phyloP scores from a whole-genome alignment of 441 rosid species.

The Populus hybrid region DNA sequence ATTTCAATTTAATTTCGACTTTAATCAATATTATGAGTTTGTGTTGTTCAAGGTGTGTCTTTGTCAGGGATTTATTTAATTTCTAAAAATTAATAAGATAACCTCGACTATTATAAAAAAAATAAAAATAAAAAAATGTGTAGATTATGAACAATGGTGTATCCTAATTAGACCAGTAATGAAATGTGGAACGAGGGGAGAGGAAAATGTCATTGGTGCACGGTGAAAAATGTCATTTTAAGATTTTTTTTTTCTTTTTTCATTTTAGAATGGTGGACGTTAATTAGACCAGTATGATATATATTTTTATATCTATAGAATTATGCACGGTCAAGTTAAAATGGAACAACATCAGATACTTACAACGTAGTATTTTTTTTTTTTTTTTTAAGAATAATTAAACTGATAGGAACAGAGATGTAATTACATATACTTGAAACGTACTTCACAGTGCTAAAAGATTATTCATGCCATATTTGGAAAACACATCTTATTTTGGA shows the following conservation, averaged over 20 bases:
- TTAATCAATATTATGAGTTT: too few relatives aligned
- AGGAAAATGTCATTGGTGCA: neutral
- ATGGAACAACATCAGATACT: neutral
- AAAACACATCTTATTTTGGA: neutral
- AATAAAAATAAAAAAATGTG: too few relatives aligned
- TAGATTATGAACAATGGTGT: neutral
- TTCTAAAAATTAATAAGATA: neutral
- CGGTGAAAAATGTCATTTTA: too few relatives aligned
- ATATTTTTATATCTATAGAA: too few relatives aligned
- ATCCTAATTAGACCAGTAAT: neutral
- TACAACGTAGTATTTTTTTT: neutral
- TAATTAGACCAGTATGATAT: neutral
- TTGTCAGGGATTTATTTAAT: neutral
- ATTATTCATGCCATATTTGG: neutral
- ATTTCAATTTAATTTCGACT: too few relatives aligned
- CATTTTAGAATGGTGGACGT: too few relatives aligned
- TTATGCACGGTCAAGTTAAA: neutral
- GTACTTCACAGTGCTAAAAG: neutral
- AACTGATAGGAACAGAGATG: neutral
- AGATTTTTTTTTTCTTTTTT: too few relatives aligned
- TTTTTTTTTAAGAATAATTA: neutral
- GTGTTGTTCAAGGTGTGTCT: neutral
- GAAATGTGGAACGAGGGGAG: neutral
- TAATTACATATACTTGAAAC: neutral
- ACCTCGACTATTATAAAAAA: neutral